Conservation (phyloP, 306 rosid species). For the Gastrolobium villosum region DNA sequence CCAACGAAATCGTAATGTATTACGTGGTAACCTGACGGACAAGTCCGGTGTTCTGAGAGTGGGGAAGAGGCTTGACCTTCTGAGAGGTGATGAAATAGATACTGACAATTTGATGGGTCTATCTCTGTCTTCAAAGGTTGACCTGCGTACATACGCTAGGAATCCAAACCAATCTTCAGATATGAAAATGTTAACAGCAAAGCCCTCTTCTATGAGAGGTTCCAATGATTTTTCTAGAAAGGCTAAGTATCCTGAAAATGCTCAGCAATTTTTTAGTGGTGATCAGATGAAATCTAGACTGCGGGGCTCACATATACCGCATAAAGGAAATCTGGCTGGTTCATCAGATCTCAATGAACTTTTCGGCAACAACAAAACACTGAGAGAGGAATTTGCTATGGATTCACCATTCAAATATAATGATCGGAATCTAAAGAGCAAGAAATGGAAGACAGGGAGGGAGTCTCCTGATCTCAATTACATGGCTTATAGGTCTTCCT, state of each 20-base stretch:
- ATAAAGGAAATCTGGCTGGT: constrained; percentile 59
- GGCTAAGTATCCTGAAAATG: constrained; percentile 66
- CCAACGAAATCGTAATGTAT: constrained; percentile 60
- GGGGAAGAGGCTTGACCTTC: constrained; percentile 69
- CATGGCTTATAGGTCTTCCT: constrained; percentile 74
- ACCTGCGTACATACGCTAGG: constrained; percentile 61
- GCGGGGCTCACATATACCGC: constrained; percentile 53
- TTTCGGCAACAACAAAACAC: constrained; percentile 58
- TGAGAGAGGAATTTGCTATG: constrained; percentile 61
- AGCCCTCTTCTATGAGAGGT: constrained; percentile 65
- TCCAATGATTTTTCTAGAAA: constrained; percentile 65
- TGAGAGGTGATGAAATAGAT: constrained; percentile 65
- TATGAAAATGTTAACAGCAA: constrained; percentile 58
- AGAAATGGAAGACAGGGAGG: constrained; percentile 79
- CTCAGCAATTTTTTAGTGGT: constrained; percentile 61
- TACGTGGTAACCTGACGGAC: constrained; percentile 58
- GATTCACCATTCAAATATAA: constrained; percentile 68
- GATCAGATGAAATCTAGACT: constrained; percentile 68
- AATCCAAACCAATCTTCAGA: constrained; percentile 61
- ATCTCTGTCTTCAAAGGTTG: constrained; percentile 73
- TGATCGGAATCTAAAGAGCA: constrained; percentile 69
- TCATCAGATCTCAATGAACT: constrained; percentile 58
- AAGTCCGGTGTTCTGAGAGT: constrained; percentile 62
- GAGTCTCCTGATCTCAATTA: constrained; percentile 77
- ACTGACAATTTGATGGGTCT: constrained; percentile 62